These are phyloP conservation scores for Przewalskia tangutica DNA, from an alignment of 257 asterid genomes.

Conservation along the genomic window DNA sequence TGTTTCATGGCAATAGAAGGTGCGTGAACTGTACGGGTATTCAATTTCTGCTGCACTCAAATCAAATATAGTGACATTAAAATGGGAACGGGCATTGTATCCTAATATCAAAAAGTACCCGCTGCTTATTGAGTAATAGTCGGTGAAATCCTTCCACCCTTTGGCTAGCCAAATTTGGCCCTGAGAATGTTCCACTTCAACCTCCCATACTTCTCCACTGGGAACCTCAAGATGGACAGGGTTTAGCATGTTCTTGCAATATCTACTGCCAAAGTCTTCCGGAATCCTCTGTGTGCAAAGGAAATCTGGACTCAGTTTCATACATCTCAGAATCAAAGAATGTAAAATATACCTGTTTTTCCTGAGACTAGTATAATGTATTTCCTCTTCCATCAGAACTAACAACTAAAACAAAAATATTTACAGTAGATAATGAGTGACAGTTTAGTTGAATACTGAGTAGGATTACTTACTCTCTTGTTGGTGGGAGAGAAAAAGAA, in stretches of 20 bases:
- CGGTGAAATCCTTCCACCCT: constrained; percentile 22
- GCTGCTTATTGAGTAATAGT: neutral
- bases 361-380: neutral
- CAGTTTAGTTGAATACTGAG: no score
- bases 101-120: neutral
- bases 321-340: neutral
- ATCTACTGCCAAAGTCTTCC: constrained; percentile 8
- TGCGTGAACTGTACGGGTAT: constrained; percentile 3
- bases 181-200: constrained; percentile 11
- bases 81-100: neutral
- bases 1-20: neutral
- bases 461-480: no score
- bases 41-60: constrained; percentile 22
- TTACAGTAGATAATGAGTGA: no score
- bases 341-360: neutral
- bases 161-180: constrained; percentile 16
- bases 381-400: neutral
- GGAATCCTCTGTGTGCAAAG: constrained; percentile 28
- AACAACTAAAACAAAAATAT: neutral
- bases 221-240: constrained; percentile 22
- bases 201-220: constrained; percentile 14
- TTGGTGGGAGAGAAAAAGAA: no score
- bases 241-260: constrained; percentile 15
- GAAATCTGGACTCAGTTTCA: neutral
- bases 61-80: neutral